Conservation (phyloP, 306 rosid genomes). For the Begonia masoniana region DNA sequence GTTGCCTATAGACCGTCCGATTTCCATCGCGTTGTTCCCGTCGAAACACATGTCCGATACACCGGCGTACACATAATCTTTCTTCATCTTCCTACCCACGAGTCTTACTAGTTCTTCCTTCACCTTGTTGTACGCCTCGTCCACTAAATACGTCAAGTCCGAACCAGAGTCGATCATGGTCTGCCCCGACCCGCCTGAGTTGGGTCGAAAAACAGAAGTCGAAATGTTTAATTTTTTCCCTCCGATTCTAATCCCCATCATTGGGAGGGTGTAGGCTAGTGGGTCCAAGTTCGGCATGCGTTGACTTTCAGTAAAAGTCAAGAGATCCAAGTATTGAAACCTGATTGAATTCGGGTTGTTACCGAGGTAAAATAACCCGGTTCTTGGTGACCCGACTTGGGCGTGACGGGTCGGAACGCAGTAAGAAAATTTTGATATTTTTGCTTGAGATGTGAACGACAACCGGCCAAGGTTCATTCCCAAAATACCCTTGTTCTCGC, state of each 20-base stretch:
- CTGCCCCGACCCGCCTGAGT: constrained; percentile 71
- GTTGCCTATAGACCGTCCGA: constrained; percentile 54
- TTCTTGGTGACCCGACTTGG: constrained; percentile 16
- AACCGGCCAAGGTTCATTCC: constrained; percentile 76
- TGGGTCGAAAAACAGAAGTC: constrained; percentile 34
- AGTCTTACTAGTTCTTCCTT: constrained; percentile 36
- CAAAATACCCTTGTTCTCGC: constrained; percentile 66
- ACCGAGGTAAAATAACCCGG: constrained; percentile 64
- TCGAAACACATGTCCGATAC: constrained; percentile 69
- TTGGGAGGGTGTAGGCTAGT: constrained; percentile 46
- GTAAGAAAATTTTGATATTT: constrained; percentile 59
- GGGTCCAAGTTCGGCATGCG: constrained; percentile 78
- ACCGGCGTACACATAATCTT: constrained; percentile 45
- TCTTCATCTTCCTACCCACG: constrained; percentile 47
- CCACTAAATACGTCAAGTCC: constrained; percentile 56
- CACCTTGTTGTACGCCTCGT: constrained; percentile 54
- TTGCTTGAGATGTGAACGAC: constrained; percentile 61
- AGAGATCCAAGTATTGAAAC: constrained; percentile 33
- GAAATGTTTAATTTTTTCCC: constrained; percentile 24
- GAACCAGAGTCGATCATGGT: constrained; percentile 87
- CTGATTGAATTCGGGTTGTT: constrained; percentile 41
- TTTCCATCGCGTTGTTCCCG: constrained; percentile 12
- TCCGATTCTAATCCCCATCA: constrained; percentile 54
- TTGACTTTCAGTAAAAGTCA: constrained; percentile 43
- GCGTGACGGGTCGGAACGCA: constrained; percentile 40